Conservation (phyloP, 306 rosid genomes). For the Vigna reflexopilosa region DNA sequence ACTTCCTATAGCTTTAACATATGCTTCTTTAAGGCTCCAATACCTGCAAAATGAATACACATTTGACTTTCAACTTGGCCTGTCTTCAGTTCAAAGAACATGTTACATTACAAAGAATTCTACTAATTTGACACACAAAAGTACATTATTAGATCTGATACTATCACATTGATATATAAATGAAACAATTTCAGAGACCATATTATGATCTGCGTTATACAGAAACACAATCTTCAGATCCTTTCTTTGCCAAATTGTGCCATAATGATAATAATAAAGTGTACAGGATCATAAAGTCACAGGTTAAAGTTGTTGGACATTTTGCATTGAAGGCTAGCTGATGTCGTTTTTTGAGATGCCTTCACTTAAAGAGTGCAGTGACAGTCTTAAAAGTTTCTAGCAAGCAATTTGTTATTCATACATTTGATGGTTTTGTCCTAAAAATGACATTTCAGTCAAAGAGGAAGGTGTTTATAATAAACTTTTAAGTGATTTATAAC, state of each 20-base stretch:
- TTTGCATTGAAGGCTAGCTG: neutral
- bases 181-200: slow-evolving; percentile 21
- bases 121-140: slow-evolving; percentile 9
- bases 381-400: neutral
- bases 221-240: neutral
- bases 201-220: slow-evolving; percentile 13
- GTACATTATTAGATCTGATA: neutral
- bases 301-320: no score
- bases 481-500: no score
- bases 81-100: slow-evolving; percentile 21
- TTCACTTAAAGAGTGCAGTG: neutral
- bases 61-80: slow-evolving; percentile 15
- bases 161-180: neutral
- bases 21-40: slow-evolving; percentile 94
- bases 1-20: slow-evolving; percentile 85
- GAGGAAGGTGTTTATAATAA: no score
- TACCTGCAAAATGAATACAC: slow-evolving; percentile 59
- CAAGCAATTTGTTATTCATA: neutral
- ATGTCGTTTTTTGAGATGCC: slow-evolving; percentile 10
- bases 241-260: neutral
- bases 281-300: no score
- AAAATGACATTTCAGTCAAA: no score
- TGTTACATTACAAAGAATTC: neutral
- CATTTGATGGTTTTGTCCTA: no score
- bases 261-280: no score